Percentiles rank a stretch among this genome's conserved stretches.
phyloP scores from a whole-genome alignment of 1,139 yeast species.

The Chernovozyma aurita region DNA sequence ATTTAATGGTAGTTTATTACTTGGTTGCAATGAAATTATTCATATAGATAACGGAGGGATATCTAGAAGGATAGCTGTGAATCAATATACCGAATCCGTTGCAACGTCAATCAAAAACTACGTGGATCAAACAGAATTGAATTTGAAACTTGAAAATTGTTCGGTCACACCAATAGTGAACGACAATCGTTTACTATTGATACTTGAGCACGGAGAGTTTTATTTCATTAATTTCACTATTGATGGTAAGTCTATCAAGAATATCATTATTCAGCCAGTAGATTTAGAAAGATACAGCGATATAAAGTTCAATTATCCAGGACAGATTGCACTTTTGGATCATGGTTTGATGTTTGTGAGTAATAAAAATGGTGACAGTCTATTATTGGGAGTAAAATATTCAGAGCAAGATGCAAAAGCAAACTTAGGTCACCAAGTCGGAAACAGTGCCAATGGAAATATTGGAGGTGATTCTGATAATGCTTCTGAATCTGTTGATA shows the following conservation, averaged over 20 bases:
- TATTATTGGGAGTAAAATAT: constrained; percentile 30
- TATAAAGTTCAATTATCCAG: constrained; percentile 26
- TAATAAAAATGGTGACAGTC: constrained; percentile 32
- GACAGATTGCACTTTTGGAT: constrained; percentile 31
- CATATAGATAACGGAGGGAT: constrained; percentile 85
- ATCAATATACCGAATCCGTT: constrained; percentile 47
- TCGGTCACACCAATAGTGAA: constrained; percentile 42
- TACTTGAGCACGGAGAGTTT: constrained; percentile 49
- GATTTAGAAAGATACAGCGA: constrained; percentile 17
- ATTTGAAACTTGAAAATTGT: constrained; percentile 57
- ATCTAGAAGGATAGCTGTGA: constrained; percentile 61
- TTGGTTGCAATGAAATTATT: constrained; percentile 75
- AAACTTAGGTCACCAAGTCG: constrained; percentile 3
- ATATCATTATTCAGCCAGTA: constrained; percentile 26
- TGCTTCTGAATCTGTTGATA: constrained; percentile 10
- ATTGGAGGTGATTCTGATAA: constrained; percentile 10
- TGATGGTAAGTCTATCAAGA: constrained; percentile 44
- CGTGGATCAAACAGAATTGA: constrained; percentile 49
- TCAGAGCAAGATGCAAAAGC: too few species aligned
- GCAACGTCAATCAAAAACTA: constrained; percentile 47
- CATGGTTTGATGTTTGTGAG: constrained; percentile 33
- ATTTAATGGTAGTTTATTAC: constrained; percentile 63
- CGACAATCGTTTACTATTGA: constrained; percentile 49
- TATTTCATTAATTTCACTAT: constrained; percentile 49
- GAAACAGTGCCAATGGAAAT: constrained; percentile 6